These are phyloP conservation scores for Saccharomycopsis oosterbeekiorum DNA, from an alignment of 805 yeast genomes.

Conservation along the genomic window DNA sequence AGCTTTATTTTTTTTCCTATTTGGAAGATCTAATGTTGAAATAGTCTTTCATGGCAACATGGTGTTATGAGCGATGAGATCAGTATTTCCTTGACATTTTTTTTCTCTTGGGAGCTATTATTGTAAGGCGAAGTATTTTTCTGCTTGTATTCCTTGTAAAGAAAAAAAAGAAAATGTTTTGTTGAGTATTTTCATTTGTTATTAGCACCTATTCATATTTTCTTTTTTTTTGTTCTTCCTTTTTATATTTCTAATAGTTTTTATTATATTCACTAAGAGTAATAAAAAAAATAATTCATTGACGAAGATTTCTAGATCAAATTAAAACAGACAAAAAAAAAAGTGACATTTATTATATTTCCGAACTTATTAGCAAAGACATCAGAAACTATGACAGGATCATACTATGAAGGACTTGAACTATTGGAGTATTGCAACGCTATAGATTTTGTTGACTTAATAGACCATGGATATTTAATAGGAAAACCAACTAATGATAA, in stretches of 20 bases:
- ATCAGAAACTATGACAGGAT: slow-evolving; percentile 3
- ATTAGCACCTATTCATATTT: neutral
- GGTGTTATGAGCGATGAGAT: neutral
- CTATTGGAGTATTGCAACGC: slow-evolving; percentile 14
- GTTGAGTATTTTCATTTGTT: too few relatives aligned
- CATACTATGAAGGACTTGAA: slow-evolving; percentile 13
- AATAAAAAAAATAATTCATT: neutral
- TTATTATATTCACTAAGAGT: neutral
- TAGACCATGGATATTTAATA: neutral
- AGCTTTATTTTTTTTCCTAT: neutral
- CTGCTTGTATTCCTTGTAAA: too few relatives aligned
- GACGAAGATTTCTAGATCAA: too few relatives aligned
- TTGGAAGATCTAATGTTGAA: neutral
- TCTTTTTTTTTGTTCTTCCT: neutral
- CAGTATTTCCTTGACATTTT: neutral
- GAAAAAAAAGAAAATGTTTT: too few relatives aligned
- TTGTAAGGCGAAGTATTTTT: neutral
- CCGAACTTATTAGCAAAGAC: neutral
- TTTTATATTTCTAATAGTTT: neutral
- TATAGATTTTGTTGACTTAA: slow-evolving; percentile 12
- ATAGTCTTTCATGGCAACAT: neutral
- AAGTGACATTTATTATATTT: neutral
- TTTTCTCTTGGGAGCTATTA: neutral
- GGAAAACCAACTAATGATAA: neutral
- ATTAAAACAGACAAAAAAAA: neutral